Evolutionary conservation across 371 early-diverging fungal species (phyloP).

Genomic region (Capniomyces stellatus): DNA sequence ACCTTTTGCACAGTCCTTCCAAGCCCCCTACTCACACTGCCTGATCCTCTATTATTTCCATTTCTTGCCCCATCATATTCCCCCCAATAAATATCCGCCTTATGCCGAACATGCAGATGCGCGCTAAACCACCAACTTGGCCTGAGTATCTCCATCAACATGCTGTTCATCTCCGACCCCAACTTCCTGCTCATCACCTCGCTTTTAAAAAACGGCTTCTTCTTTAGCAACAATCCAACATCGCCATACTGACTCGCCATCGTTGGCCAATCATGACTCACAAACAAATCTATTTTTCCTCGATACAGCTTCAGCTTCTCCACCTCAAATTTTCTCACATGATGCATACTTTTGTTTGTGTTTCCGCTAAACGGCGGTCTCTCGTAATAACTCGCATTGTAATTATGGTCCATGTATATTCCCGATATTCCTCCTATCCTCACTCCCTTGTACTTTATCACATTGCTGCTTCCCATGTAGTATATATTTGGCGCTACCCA

Average conservation of each 20-base stretch:
- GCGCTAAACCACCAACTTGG: conserved; percentile 88
- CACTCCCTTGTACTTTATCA: conserved; percentile 66
- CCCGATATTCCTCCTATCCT: conserved; percentile 88
- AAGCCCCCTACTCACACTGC: too few species aligned
- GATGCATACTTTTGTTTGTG: conserved; percentile 51
- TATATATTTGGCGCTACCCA: conserved; percentile 90
- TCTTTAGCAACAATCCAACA: conserved; percentile 30
- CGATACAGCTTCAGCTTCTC: conserved; percentile 45
- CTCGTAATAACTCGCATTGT: conserved; percentile 62
- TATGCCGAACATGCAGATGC: conserved; percentile 78
- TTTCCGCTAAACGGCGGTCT: conserved; percentile 41
- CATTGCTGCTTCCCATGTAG: conserved; percentile 63
- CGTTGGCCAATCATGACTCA: conserved; percentile 95
- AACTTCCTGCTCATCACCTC: conserved; percentile 55
- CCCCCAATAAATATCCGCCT: conserved; percentile 36
- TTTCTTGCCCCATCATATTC: background rate
- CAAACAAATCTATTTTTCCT: conserved; percentile 62
- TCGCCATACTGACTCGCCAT: conserved; percentile 70
- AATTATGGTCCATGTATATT: conserved; percentile 64
- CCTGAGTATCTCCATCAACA: conserved; percentile 44
- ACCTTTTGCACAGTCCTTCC: too few species aligned
- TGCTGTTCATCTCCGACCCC: conserved; percentile 50
- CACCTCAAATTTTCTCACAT: conserved; percentile 68
- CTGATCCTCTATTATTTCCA: background rate
- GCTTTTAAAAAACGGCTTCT: conserved; percentile 44